phyloP scores from a whole-genome alignment of 2,329 filamentous ascomycete species.

The Endoconidiophora polonica region DNA sequence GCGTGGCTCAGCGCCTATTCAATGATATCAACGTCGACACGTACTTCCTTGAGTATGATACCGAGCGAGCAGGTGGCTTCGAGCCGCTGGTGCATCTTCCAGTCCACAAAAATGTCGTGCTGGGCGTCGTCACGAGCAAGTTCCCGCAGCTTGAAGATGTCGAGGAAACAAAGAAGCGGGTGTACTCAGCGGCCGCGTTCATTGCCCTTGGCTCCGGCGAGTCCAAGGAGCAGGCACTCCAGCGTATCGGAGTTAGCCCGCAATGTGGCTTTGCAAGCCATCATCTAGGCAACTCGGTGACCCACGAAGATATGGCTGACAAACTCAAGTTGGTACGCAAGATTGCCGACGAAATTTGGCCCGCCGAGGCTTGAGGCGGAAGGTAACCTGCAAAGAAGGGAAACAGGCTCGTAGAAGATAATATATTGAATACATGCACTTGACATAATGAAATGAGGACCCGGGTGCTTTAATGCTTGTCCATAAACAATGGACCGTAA shows the following conservation, averaged over 20 bases:
- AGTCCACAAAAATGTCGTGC: slow-evolving; percentile 43
- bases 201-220: slow-evolving; percentile 51
- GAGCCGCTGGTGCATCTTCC: slow-evolving; percentile 46
- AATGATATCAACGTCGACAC: slow-evolving; percentile 45
- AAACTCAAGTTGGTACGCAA: slow-evolving; percentile 55
- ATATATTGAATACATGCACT: no score
- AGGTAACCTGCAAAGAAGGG: neutral
- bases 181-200: slow-evolving; percentile 46
- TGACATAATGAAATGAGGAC: no score
- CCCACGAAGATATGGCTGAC: slow-evolving; percentile 52
- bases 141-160: slow-evolving; percentile 44
- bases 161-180: slow-evolving; percentile 42
- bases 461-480: no score
- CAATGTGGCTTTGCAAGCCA: slow-evolving; percentile 64
- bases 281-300: slow-evolving; percentile 53
- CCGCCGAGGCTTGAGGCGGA: slow-evolving; percentile 17
- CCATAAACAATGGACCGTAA: no score
- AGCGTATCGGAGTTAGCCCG: slow-evolving; percentile 50
- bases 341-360: slow-evolving; percentile 59
- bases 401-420: no score
- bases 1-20: slow-evolving; percentile 51
- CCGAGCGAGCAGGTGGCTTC: slow-evolving; percentile 45
- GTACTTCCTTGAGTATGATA: slow-evolving; percentile 56
- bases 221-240: slow-evolving; percentile 48
- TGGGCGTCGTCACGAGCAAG: slow-evolving; percentile 49